A percentile compares a stretch with the other conserved stretches of the same genome.
These are phyloP conservation scores for Dalbergia cultrata DNA, from an alignment of 306 rosid genomes.

Conservation along the genomic window DNA sequence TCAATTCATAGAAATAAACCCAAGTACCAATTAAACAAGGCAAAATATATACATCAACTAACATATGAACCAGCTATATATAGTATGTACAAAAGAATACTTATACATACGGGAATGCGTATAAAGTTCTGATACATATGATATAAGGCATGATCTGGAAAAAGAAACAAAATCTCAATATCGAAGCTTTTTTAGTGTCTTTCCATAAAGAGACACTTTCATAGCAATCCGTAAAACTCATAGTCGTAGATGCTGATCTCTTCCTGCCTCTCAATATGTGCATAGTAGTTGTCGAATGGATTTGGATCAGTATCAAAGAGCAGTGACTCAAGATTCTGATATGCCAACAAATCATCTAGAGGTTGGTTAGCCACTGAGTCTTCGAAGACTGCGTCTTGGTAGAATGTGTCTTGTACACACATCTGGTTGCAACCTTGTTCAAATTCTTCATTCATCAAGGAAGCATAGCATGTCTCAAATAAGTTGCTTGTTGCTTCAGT, in stretches of 20 bases:
- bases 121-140: not conserved
- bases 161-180: constrained; percentile 15
- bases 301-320: constrained; percentile 44
- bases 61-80: not conserved
- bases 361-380: constrained; percentile 30
- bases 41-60: constrained; percentile 17
- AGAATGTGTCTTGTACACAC: constrained; percentile 33
- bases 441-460: constrained; percentile 46
- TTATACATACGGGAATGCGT: not conserved
- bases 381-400: constrained; percentile 44
- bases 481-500: constrained; percentile 39
- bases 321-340: constrained; percentile 52
- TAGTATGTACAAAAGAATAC: too few species aligned
- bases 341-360: constrained; percentile 31
- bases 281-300: constrained; percentile 33
- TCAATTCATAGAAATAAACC: constrained; percentile 31
- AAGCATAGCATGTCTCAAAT: constrained; percentile 39
- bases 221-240: constrained; percentile 54
- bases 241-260: constrained; percentile 61
- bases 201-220: not conserved
- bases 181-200: too few species aligned
- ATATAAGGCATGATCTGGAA: constrained; percentile 31
- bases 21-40: constrained; percentile 1
- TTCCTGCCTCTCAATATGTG: constrained; percentile 35
- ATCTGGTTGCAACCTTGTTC: constrained; percentile 48